These are phyloP conservation scores for Capsicum rhomboideum DNA, from an alignment of 257 asterid genomes.

Conservation along the genomic window DNA sequence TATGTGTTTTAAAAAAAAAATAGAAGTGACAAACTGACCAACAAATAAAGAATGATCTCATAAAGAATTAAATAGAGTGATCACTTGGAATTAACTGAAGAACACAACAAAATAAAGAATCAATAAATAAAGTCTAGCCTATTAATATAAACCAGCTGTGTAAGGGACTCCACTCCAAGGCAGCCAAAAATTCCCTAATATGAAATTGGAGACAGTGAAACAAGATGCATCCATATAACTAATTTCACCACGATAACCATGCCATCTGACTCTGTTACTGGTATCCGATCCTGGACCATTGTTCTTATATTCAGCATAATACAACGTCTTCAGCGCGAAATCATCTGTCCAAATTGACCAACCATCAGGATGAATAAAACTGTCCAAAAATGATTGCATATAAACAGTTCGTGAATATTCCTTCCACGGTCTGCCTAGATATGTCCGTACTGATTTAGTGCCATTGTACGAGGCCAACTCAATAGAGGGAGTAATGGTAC, in stretches of 20 bases:
- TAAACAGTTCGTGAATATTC: not conserved
- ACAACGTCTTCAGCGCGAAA: not conserved
- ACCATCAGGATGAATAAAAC: constrained; percentile 11
- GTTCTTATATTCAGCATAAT: constrained; percentile 1
- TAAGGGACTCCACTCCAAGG: constrained; percentile 6
- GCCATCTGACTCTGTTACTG: not conserved
- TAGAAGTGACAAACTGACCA: not conserved
- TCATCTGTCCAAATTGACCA: not conserved
- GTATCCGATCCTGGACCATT: not conserved
- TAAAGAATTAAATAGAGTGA: not conserved
- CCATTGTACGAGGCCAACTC: not conserved
- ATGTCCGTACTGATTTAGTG: not conserved
- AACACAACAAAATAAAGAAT: not conserved
- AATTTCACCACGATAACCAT: not conserved
- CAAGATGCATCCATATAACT: not conserved
- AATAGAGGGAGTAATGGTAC: not conserved
- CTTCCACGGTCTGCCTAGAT: constrained; percentile 8
- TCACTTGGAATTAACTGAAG: not conserved
- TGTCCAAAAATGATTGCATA: constrained; percentile 1
- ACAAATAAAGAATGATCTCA: not conserved
- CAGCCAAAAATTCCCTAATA: constrained; percentile 2
- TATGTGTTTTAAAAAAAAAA: not conserved
- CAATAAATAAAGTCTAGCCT: not conserved
- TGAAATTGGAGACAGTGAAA: constrained; percentile 1
- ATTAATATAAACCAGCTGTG: not conserved